Evolutionary conservation across 2,329 filamentous ascomycete species (phyloP).

Genomic region (Colletotrichum somersetense): DNA sequence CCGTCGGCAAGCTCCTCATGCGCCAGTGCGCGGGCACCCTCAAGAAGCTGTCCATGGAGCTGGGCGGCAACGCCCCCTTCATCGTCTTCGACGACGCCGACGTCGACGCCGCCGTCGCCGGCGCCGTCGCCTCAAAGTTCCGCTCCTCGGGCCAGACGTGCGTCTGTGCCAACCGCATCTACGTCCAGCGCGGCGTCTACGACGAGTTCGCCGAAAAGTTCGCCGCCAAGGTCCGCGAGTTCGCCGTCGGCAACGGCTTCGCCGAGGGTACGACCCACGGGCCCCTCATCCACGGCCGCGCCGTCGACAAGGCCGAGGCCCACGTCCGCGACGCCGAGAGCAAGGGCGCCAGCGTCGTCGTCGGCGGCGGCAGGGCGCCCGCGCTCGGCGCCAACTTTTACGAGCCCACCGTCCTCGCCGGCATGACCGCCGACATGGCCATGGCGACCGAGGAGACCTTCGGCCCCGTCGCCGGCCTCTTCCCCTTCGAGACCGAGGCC

Average conservation of each 20-base stretch:
- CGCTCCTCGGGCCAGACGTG: slow-evolving; percentile 96
- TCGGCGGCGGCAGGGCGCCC: slow-evolving; percentile 80
- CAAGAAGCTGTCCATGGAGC: slow-evolving; percentile 88
- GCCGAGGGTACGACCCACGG: slow-evolving; percentile 80
- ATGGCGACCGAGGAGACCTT: slow-evolving; percentile 93
- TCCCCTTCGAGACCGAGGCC: slow-evolving; percentile 88
- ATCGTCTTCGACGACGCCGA: slow-evolving; percentile 98
- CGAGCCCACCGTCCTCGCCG: slow-evolving; percentile 88
- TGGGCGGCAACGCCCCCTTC: slow-evolving; percentile 95
- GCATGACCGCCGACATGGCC: slow-evolving; percentile 88
- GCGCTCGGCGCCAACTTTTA: slow-evolving; percentile 82
- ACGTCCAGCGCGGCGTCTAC: slow-evolving; percentile 83
- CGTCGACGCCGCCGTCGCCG: slow-evolving; percentile 84
- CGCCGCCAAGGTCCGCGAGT: slow-evolving; percentile 77
- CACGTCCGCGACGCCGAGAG: slow-evolving; percentile 84
- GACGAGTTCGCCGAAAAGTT: slow-evolving; percentile 78
- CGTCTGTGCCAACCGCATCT: slow-evolving; percentile 88
- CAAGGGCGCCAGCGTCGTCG: slow-evolving; percentile 81
- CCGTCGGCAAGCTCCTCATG: slow-evolving; percentile 83
- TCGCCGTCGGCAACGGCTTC: slow-evolving; percentile 83
- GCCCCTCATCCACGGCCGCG: slow-evolving; percentile 86
- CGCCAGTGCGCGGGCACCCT: slow-evolving; percentile 86
- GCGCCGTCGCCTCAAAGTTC: slow-evolving; percentile 91
- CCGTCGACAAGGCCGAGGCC: slow-evolving; percentile 80
- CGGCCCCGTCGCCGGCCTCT: slow-evolving; percentile 90